Percentiles rank a stretch among this genome's conserved stretches.
These are phyloP conservation scores for Aspergillus pseudoglaucus DNA, from an alignment of 2,329 filamentous ascomycete species.

Conservation along the genomic window DNA sequence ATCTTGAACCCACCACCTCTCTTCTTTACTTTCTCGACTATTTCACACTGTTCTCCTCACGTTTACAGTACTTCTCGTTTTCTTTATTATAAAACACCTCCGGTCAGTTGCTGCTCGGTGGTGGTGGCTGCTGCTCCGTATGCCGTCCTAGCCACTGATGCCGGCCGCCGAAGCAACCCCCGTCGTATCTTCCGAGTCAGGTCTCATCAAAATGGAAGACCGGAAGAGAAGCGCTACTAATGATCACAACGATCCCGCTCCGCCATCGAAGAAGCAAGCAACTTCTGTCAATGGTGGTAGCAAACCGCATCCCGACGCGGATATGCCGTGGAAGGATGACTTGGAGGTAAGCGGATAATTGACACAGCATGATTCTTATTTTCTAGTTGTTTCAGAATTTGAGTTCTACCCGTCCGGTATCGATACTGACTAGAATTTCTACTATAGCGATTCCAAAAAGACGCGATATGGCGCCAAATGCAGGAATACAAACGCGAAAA, in stretches of 20 bases:
- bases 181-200: conserved; percentile 68
- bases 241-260: conserved; percentile 74
- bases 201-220: conserved; percentile 95
- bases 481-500: conserved; percentile 94
- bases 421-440: conserved; percentile 21
- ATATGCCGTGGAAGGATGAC: conserved; percentile 65
- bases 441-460: conserved; percentile 78
- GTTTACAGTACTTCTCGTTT: conserved; percentile 17
- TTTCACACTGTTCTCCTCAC: conserved; percentile 1
- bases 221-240: conserved; percentile 88
- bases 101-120: conserved; percentile 30
- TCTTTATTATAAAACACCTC: conserved; percentile 14
- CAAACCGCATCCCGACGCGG: conserved; percentile 58
- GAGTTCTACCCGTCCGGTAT: conserved; percentile 20
- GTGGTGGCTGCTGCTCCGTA: conserved; percentile 26
- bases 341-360: conserved; percentile 57
- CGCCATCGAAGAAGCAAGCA: conserved; percentile 86
- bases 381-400: background rate
- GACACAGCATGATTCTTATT: no score
- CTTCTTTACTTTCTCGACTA: conserved; percentile 18
- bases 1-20: conserved; percentile 22
- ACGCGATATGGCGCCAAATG: conserved; percentile 96
- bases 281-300: conserved; percentile 65
- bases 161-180: conserved; percentile 71
- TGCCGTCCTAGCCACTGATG: conserved; percentile 64